A percentile compares a stretch with the other conserved stretches of the same genome.
Conservation (phyloP, 352 stramenopile species). For the Globisporangium emineosum region DNA sequence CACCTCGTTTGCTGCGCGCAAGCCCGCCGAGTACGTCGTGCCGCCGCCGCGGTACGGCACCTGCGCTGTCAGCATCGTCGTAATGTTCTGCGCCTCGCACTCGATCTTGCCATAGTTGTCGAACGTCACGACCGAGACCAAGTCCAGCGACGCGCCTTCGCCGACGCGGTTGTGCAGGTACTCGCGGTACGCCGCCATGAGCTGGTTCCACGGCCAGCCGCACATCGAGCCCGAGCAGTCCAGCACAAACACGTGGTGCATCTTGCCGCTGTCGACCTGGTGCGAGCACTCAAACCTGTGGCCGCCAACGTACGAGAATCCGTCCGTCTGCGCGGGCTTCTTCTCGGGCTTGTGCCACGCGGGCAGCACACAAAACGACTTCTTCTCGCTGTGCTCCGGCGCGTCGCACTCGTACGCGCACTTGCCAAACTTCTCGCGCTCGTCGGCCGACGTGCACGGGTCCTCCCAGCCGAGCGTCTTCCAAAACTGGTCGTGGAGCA, state of each 20-base stretch:
- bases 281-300: conserved; percentile 82
- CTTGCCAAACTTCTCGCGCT: conserved; percentile 62
- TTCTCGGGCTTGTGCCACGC: conserved; percentile 52
- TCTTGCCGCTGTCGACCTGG: conserved; percentile 36
- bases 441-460: conserved; percentile 50
- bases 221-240: conserved; percentile 77
- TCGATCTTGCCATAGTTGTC: conserved; percentile 35
- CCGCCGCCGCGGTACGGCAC: conserved; percentile 42
- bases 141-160: conserved; percentile 45
- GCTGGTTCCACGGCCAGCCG: conserved; percentile 49
- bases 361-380: conserved; percentile 58
- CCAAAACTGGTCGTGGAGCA: conserved; percentile 79
- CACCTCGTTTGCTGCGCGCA: conserved; percentile 60
- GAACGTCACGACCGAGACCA: conserved; percentile 80
- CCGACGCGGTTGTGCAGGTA: conserved; percentile 69
- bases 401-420: conserved; percentile 70
- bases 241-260: conserved; percentile 82
- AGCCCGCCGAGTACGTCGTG: conserved; percentile 48
- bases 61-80: conserved; percentile 23
- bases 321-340: conserved; percentile 28
- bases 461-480: conserved; percentile 75
- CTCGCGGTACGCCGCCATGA: conserved; percentile 53
- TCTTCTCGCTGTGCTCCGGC: conserved; percentile 52
- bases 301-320: conserved; percentile 52
- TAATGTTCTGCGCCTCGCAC: conserved; percentile 56